Evolutionary conservation across 225 moss, liverwort and hornwort genomes (phyloP), one percentile per base, ranked within the genome.

Genomic region (Physcomitrium patens): DNA sequence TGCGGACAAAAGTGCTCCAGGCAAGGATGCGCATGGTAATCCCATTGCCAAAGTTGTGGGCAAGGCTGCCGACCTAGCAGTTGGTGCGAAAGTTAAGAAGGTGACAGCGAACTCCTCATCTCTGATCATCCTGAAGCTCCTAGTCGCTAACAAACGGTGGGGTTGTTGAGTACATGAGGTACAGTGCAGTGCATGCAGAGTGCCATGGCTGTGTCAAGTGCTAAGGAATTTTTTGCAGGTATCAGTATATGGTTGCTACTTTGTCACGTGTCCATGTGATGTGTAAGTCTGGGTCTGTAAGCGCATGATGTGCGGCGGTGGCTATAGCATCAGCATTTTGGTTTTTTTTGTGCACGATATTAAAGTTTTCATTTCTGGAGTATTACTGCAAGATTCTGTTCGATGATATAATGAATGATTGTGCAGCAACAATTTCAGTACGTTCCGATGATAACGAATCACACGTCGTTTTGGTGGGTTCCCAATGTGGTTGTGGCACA

Each of bases 401-500:
- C 71, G 55, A 26, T 73, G 64, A 76, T 20, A 54, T 18, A 50
- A 9, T 49, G 54, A 18, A 63, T 54, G 57, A 74, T 66, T 69
- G 57, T 74, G 23, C 80, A 86, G 84, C 81, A 90, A 82, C 89
- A 85, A 71, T 76, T 26, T 73, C 7, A 77, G 8, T 89, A 94
- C 52, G 78, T 91, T 51, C 92, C 92, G 46, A 76, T 91, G 69
- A 92, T 96, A 61, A 89, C 94, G 60, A 92, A 96, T 74, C 62
- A 85, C 69, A 88, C 88, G 52, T 72, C 74, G 51, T 84, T 86
- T 71, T 94, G 91, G 93, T 93, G 90, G 94, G 75, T 96, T 71
- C 96, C 96, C n/a, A 96, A 96, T 79, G 96, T 96, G 61, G 84
- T 94, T 52, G 94, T 96, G 66, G 94, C 94, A 62, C 96, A 96